A percentile compares a stretch with the other conserved stretches of the same genome.
These are phyloP conservation scores for Fusarium stilboides DNA, from an alignment of 2,329 filamentous ascomycete genomes.

Conservation along the genomic window DNA sequence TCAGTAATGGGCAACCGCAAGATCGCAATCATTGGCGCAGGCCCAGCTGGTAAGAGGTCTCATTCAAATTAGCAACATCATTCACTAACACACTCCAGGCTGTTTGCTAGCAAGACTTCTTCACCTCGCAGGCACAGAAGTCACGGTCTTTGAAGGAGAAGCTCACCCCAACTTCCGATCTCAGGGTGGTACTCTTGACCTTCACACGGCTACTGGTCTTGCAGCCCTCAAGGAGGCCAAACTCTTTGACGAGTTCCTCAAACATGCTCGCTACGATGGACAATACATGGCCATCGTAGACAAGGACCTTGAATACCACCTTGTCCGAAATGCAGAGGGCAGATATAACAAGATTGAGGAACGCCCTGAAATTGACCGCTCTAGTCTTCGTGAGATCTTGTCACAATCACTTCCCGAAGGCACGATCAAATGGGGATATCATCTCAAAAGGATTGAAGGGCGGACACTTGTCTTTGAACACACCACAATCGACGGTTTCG, in stretches of 20 bases:
- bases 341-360: conserved; percentile 50
- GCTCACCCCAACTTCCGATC: conserved; percentile 59
- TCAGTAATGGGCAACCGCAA: conserved; percentile 43
- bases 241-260: conserved; percentile 65
- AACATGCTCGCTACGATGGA: conserved; percentile 66
- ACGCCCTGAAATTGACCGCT: conserved; percentile 69
- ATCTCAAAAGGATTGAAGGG: conserved; percentile 58
- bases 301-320: conserved; percentile 55
- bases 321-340: conserved; percentile 48
- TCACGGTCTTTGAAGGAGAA: conserved; percentile 67
- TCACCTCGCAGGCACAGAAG: conserved; percentile 60
- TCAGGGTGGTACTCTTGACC: conserved; percentile 69
- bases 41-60: conserved; percentile 47
- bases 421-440: conserved; percentile 63
- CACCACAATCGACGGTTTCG: conserved; percentile 55
- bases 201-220: conserved; percentile 67
- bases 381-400: conserved; percentile 61
- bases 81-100: conserved; percentile 37
- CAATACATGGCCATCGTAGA: conserved; percentile 65
- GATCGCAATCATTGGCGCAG: conserved; percentile 50
- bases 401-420: conserved; percentile 61
- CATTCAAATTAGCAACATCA: not conserved
- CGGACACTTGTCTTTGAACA: conserved; percentile 58
- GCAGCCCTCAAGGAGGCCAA: conserved; percentile 65
- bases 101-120: conserved; percentile 64